phyloP scores from a whole-genome alignment of 2,329 filamentous ascomycete species.

The Macroventuria anomochaeta region DNA sequence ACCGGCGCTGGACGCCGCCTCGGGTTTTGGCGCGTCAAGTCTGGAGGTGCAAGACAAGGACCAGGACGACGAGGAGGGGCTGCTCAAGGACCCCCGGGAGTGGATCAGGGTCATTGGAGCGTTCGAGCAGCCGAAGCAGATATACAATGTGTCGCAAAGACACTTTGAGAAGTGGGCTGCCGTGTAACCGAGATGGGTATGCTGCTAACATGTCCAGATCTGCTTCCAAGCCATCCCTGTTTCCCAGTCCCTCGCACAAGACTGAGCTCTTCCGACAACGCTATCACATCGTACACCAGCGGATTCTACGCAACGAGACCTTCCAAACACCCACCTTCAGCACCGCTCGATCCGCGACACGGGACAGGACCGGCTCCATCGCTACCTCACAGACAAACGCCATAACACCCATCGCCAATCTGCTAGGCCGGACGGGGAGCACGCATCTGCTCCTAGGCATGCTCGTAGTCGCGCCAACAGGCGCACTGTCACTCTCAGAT shows the following conservation, averaged over 20 bases:
- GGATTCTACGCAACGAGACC: constrained; percentile 87
- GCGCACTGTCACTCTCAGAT: constrained; percentile 82
- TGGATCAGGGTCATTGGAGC: constrained; percentile 87
- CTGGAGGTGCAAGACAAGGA: constrained; percentile 62
- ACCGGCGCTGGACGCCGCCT: constrained; percentile 62
- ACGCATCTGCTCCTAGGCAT: constrained; percentile 88
- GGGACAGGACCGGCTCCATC: constrained; percentile 66
- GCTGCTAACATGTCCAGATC: constrained; percentile 40
- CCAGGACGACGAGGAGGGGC: constrained; percentile 61
- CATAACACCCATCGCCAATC: constrained; percentile 82
- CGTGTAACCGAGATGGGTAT: rapidly evolving
- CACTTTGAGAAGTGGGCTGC: constrained; percentile 78
- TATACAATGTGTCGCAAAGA: constrained; percentile 81
- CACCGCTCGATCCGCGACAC: constrained; percentile 57
- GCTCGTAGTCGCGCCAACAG: constrained; percentile 79
- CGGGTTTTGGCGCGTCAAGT: constrained; percentile 66
- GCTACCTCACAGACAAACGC: constrained; percentile 68
- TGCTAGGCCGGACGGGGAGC: constrained; percentile 79
- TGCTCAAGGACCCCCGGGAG: constrained; percentile 71
- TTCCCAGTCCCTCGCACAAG: constrained; percentile 81
- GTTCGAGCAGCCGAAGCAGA: constrained; percentile 81
- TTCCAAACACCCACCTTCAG: constrained; percentile 85
- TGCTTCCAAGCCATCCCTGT: constrained; percentile 51
- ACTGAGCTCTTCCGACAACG: constrained; percentile 86
- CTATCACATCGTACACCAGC: constrained; percentile 90